Evolutionary conservation across 441 rosid genomes (phyloP).

Genomic region (Adansonia grandidieri): DNA sequence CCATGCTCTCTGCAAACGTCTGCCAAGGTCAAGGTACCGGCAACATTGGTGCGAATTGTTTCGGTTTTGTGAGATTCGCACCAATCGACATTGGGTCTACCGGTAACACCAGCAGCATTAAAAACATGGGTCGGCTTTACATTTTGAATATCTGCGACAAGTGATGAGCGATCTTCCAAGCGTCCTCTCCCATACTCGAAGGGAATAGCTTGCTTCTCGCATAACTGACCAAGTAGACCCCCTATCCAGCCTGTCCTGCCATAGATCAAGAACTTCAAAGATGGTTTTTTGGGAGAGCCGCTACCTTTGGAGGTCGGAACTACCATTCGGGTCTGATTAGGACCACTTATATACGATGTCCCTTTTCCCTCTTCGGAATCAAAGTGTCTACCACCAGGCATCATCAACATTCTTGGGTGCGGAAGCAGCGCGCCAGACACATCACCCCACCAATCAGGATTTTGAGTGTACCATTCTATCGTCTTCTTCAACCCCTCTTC

Average conservation of each 20-base stretch:
- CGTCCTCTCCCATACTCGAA: conserved; percentile 88
- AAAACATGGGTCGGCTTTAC: conserved; percentile 83
- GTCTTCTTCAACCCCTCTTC: conserved; percentile 89
- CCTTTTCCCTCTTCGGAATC: conserved; percentile 69
- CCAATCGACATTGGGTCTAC: conserved; percentile 97
- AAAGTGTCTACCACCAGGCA: conserved; percentile 87
- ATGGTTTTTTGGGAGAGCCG: conserved; percentile 47
- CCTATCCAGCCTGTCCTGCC: conserved; percentile 96
- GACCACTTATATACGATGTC: conserved; percentile 35
- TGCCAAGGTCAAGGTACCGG: conserved; percentile 86
- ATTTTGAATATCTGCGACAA: conserved; percentile 65
- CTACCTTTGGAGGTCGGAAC: conserved; percentile 53
- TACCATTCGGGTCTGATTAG: conserved; percentile 72
- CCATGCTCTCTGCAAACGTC: conserved; percentile 85
- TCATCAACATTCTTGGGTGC: conserved; percentile 93
- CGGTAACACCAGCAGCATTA: conserved; percentile 92
- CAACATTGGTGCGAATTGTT: conserved; percentile 78
- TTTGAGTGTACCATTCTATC: conserved; percentile 78
- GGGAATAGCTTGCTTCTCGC: conserved; percentile 78
- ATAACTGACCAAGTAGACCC: conserved; percentile 74
- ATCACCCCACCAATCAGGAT: conserved; percentile 98
- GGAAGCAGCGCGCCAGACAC: conserved; percentile 89
- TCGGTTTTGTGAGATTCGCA: conserved; percentile 89
- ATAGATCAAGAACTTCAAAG: conserved; percentile 81
- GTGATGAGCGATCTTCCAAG: conserved; percentile 67